These are phyloP conservation scores for Alnus rubra DNA, from an alignment of 306 rosid genomes.

Conservation along the genomic window DNA sequence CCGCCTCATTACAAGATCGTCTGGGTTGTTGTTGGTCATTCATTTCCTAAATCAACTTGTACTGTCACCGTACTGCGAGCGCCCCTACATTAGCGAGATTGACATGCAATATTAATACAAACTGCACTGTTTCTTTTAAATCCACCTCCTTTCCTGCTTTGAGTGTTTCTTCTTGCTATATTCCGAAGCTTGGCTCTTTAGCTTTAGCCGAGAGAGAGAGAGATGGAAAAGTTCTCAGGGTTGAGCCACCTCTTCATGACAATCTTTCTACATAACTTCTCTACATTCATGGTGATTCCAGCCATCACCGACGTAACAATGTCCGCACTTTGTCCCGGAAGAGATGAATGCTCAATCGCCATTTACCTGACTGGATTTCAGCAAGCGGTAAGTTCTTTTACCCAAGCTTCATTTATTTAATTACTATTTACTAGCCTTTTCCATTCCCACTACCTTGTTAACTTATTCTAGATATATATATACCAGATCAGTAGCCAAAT, in stretches of 20 bases:
- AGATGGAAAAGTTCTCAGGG: slow-evolving; percentile 42
- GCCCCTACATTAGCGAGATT: background rate
- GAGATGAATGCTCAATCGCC: slow-evolving; percentile 61
- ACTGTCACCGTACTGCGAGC: background rate
- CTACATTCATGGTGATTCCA: slow-evolving; percentile 42
- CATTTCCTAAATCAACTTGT: background rate
- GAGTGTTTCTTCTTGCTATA: slow-evolving; percentile 25
- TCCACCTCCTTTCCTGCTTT: slow-evolving; percentile 24
- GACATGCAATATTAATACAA: background rate
- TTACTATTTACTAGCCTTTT: background rate
- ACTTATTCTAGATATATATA: background rate
- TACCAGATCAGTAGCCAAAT: background rate
- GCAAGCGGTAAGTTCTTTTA: slow-evolving; percentile 41
- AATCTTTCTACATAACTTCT: slow-evolving; percentile 46
- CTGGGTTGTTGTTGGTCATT: slow-evolving; percentile 11
- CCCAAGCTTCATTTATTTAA: background rate
- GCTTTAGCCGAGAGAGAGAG: background rate
- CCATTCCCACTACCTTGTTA: background rate
- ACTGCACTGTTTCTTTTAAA: background rate
- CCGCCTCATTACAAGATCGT: background rate
- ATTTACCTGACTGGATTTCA: slow-evolving; percentile 60
- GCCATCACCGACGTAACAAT: slow-evolving; percentile 65
- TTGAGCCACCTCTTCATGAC: slow-evolving; percentile 53
- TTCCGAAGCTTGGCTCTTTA: slow-evolving; percentile 26
- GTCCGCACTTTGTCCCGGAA: slow-evolving; percentile 61